Evolutionary conservation across 345 rosid species (phyloP).

Genomic region (Gossypium herbaceum): DNA sequence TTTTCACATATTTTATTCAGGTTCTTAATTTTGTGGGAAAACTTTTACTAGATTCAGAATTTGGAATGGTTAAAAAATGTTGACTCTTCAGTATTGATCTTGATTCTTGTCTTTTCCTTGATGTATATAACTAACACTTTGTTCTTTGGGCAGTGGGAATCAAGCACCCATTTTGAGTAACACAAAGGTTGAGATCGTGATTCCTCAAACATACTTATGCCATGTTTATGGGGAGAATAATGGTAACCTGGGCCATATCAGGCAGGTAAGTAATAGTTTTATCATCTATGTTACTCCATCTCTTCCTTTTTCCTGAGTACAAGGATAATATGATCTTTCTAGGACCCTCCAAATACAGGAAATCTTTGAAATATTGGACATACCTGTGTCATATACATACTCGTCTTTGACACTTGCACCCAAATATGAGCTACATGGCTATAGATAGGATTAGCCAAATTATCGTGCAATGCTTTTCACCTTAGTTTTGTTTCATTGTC

Average conservation of each 20-base stretch:
- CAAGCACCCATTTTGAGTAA: constrained; percentile 32
- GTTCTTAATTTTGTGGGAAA: not conserved
- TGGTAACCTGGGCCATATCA: constrained; percentile 54
- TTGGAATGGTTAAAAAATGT: not conserved
- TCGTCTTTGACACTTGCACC: not conserved
- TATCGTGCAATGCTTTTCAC: constrained; percentile 4
- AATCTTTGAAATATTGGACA: not conserved
- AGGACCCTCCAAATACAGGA: not conserved
- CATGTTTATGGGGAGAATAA: constrained; percentile 70
- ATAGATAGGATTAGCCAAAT: not conserved
- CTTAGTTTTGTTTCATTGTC: constrained; percentile 4
- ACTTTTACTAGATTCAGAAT: not conserved
- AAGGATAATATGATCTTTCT: not conserved
- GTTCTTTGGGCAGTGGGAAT: constrained; percentile 38
- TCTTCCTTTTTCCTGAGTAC: not conserved
- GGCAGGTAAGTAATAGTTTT: constrained; percentile 46
- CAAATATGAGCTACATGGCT: not conserved
- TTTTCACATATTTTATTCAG: not conserved
- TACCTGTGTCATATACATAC: not conserved
- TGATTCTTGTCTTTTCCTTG: not conserved
- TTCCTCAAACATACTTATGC: constrained; percentile 52
- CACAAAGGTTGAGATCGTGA: constrained; percentile 52
- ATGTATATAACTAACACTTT: not conserved
- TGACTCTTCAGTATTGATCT: not conserved
- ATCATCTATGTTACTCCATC: not conserved